Evolutionary conservation across 2,329 filamentous ascomycete species (phyloP).

Genomic region (Pseudogymnoascus sp.): DNA sequence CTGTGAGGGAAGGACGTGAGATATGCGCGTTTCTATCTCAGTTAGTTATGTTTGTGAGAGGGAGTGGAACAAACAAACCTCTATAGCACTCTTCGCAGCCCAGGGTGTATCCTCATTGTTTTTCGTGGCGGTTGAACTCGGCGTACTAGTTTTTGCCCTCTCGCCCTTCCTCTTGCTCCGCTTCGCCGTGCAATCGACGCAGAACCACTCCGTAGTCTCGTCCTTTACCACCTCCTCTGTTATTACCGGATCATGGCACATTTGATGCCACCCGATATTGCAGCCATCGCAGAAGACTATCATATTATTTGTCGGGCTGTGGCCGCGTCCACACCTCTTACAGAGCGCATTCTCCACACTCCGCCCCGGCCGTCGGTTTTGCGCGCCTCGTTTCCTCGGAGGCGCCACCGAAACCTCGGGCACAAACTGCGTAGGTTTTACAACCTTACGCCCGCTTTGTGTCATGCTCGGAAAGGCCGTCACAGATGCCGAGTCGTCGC

Average conservation of each 20-base stretch:
- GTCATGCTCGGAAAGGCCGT: conserved; percentile 56
- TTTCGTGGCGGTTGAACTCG: conserved; percentile 15
- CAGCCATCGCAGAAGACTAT: conserved; percentile 84
- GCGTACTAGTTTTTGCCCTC: conserved; percentile 23
- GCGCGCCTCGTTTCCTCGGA: conserved; percentile 31
- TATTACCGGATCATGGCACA: conserved; percentile 70
- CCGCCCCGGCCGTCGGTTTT: conserved; percentile 46
- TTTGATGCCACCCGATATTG: conserved; percentile 71
- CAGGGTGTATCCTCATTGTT: conserved; percentile 9
- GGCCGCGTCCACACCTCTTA: conserved; percentile 62
- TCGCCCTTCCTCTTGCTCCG: conserved; percentile 35
- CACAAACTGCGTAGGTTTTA: conserved; percentile 55
- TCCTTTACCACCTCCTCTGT: conserved; percentile 59
- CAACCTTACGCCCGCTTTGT: conserved; percentile 66
- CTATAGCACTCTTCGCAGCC: conserved; percentile 27
- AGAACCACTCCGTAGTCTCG: conserved; percentile 63
- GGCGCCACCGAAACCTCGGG: conserved; percentile 41
- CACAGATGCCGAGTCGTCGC: conserved; percentile 33
- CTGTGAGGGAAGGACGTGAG: conserved; percentile 51
- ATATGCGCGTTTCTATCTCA: conserved; percentile 49
- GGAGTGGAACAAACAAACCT: conserved; percentile 27
- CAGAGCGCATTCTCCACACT: conserved; percentile 50
- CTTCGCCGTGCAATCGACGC: conserved; percentile 48
- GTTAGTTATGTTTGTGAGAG: conserved; percentile 11
- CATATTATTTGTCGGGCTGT: conserved; percentile 64